A percentile compares a stretch with the other conserved stretches of the same genome.
Conservation (phyloP, 2,329 filamentous ascomycete species). For the Geoglossum cookeanum region DNA sequence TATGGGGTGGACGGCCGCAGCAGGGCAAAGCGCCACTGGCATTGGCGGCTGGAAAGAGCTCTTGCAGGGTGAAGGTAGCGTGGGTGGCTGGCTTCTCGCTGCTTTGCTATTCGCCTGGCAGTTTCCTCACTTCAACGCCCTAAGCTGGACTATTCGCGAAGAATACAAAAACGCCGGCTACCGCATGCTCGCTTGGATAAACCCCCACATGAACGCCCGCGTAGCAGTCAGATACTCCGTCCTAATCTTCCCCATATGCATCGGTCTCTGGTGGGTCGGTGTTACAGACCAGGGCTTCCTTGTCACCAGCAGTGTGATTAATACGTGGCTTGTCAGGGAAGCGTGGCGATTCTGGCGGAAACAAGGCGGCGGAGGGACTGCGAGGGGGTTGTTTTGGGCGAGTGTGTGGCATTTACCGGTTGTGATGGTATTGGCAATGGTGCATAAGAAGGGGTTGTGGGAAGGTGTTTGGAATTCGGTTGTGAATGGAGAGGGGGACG, state of each 20-base stretch:
- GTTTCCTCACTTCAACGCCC: conserved; percentile 92
- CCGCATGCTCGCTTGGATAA: conserved; percentile 65
- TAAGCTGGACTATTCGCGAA: conserved; percentile 72
- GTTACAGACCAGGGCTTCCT: conserved; percentile 79
- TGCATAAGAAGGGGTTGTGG: conserved; percentile 90
- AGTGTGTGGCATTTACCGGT: conserved; percentile 91
- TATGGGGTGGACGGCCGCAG: conserved; percentile 96
- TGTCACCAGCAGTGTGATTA: conserved; percentile 60
- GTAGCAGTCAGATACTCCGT: conserved; percentile 79
- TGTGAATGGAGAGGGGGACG: conserved; percentile 31
- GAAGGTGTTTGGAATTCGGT: conserved; percentile 56
- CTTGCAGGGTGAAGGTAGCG: conserved; percentile 45
- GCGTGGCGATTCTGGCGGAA: conserved; percentile 65
- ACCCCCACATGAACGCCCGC: conserved; percentile 65
- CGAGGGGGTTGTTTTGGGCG: conserved; percentile 82
- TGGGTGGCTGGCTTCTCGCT: conserved; percentile 79
- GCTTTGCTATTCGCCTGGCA: conserved; percentile 85
- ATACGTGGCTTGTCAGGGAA: conserved; percentile 67
- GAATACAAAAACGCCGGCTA: conserved; percentile 62
- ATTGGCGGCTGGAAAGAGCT: conserved; percentile 62
- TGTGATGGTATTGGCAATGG: conserved; percentile 73
- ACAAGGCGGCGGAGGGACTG: conserved; percentile 61
- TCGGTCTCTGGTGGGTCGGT: conserved; percentile 56
- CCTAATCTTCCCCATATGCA: conserved; percentile 69
- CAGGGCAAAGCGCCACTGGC: conserved; percentile 63